Conservation (phyloP, 805 yeast genomes). For the Kluyveromyces lactis region DNA sequence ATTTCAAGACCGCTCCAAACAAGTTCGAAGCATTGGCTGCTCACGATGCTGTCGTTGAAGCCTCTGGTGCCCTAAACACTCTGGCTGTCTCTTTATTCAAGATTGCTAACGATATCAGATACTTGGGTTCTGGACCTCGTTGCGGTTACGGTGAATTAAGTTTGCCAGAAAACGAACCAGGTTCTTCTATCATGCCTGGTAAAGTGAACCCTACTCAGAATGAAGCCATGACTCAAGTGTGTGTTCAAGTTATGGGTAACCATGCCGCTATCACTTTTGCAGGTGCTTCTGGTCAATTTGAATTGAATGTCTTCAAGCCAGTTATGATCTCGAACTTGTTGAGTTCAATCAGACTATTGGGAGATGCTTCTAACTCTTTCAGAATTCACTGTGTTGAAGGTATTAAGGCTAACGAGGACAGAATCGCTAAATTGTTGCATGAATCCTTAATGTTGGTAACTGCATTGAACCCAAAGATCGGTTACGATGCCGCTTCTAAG, state of each 20-base stretch:
- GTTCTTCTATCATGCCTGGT: constrained; percentile 99
- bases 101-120: constrained; percentile 96
- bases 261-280: constrained; percentile 91
- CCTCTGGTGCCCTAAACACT: constrained; percentile 94
- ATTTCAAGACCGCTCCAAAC: constrained; percentile 93
- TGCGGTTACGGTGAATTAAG: constrained; percentile 97
- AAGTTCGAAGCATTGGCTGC: constrained; percentile 99
- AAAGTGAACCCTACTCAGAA: constrained; percentile 99
- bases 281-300: constrained; percentile 98
- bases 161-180: constrained; percentile 98
- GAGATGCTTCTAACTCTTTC: constrained; percentile 86
- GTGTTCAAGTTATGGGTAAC: constrained; percentile 97
- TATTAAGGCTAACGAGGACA: constrained; percentile 77
- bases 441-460: constrained; percentile 98
- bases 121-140: constrained; percentile 98
- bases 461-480: constrained; percentile 97
- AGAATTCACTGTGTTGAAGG: constrained; percentile 94
- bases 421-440: constrained; percentile 79
- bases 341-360: constrained; percentile 77
- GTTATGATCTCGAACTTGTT: constrained; percentile 87
- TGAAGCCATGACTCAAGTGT: constrained; percentile 97
- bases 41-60: constrained; percentile 96
- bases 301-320: constrained; percentile 96
- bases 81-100: constrained; percentile 89
- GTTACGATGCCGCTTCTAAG: constrained; percentile 95